Percentiles rank a stretch among this genome's conserved stretches.
phyloP scores from a whole-genome alignment of 1,284 basidiomycete genomes.

The Austropuccinia psidii region DNA sequence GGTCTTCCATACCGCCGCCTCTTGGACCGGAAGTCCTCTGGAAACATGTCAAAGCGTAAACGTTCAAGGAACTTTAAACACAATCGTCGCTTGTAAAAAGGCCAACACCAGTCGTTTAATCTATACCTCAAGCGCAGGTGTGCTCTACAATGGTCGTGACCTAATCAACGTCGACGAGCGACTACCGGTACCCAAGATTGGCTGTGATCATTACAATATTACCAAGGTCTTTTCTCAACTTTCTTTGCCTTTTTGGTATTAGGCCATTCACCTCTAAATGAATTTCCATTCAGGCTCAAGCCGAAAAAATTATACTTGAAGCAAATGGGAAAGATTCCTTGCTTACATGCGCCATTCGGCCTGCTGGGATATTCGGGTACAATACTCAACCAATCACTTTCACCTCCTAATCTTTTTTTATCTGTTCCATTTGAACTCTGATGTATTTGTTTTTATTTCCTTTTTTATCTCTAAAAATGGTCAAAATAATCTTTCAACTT shows the following conservation, averaged over 20 bases:
- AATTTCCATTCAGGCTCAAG: conserved; percentile 55
- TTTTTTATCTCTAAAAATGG: background rate
- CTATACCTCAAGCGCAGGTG: conserved; percentile 89
- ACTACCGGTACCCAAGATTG: conserved; percentile 62
- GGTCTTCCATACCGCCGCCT: conserved; percentile 94
- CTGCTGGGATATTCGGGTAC: conserved; percentile 94
- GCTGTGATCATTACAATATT: conserved; percentile 87
- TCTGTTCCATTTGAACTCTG: background rate
- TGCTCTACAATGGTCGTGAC: conserved; percentile 71
- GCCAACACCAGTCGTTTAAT: conserved; percentile 75
- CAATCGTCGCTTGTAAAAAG: conserved; percentile 70
- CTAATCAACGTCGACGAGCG: conserved; percentile 86
- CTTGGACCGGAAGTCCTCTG: conserved; percentile 59
- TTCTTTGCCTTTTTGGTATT: conserved; percentile 20
- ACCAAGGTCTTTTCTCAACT: too few species aligned
- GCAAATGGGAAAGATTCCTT: conserved; percentile 77
- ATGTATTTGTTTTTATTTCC: background rate
- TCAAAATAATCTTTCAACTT: too few species aligned
- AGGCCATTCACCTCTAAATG: background rate
- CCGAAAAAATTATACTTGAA: conserved; percentile 71
- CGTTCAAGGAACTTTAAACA: conserved; percentile 77
- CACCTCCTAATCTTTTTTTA: too few species aligned
- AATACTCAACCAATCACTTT: conserved; percentile 45
- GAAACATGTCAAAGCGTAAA: conserved; percentile 88
- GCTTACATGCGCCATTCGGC: conserved; percentile 79